Conservation (phyloP, 208 protist species). For the Trypanosoma vivax region DNA sequence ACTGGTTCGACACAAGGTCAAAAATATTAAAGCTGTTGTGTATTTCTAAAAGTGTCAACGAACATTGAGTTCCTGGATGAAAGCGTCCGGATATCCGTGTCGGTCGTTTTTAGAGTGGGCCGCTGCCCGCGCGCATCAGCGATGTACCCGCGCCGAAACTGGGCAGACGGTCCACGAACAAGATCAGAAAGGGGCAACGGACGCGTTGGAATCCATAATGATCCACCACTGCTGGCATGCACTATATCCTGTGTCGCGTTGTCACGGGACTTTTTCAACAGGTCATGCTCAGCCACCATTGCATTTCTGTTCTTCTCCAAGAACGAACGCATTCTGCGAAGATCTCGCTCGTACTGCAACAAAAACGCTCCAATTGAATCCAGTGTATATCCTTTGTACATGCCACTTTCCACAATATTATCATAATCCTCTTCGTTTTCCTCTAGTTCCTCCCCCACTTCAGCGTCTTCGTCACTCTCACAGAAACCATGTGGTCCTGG, state of each 20-base stretch:
- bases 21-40: neutral
- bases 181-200: conserved; percentile 32
- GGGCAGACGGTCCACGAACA: conserved; percentile 23
- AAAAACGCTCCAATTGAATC: conserved; percentile 30
- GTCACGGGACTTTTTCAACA: conserved; percentile 27
- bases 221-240: conserved; percentile 21
- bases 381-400: conserved; percentile 33
- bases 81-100: neutral
- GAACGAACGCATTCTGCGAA: conserved; percentile 15
- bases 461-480: conserved; percentile 8
- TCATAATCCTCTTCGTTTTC: conserved; percentile 6
- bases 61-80: neutral
- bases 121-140: neutral
- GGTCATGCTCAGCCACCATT: conserved; percentile 26
- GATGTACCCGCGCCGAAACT: conserved; percentile 11
- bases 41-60: neutral
- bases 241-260: conserved; percentile 29
- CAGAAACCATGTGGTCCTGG: neutral
- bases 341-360: conserved; percentile 32
- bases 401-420: conserved; percentile 3
- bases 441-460: too few species aligned
- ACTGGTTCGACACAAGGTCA: too few species aligned
- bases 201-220: conserved; percentile 30
- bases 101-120: neutral
- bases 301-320: conserved; percentile 12